Evolutionary conservation across 768 basidiomycete species (phyloP), one percentile per base, ranked within the genome.

Genomic region (Hericium coralloides): DNA sequence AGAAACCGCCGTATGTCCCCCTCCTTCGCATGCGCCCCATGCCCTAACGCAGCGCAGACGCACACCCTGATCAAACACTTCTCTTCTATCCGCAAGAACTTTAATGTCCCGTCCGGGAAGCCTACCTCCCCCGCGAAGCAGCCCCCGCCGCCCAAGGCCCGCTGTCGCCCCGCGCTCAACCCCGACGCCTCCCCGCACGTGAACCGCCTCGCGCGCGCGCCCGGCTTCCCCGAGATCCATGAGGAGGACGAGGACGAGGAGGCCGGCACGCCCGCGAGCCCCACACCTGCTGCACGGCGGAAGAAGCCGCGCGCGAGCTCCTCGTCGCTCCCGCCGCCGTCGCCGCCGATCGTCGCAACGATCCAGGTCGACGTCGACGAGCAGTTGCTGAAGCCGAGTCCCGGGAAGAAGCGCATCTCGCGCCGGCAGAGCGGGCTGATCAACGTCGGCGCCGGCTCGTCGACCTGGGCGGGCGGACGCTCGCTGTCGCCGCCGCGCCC

Each of bases 221-320:
- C 85, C 9, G 84, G 78, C 53, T 67, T 88, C 38, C 85, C 86
- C 0, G 83, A 79, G 15, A 87, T 88, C 54, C 64, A 72, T 31
- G 86, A 88, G 64, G 87, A 87, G 48, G 84, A 86, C 1, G 87
- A 89, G 65, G 76, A 77, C 4, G 69, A 39, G 10, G 70, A 76
- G 6, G 76, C 78, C 26, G 69, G 72, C 1, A 53, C 64, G 18
- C 72, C 73, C 14, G 71, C 73, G 53, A 69, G 70, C 54, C 62
- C 72, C 15, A 70, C 70, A 52, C 74, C 78, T 8, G 66, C 65
- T 6, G 60, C 68, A 14, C 74, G 73, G 14, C 73, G 75, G 62
- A 79, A 75, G 66, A 82, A 80, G 65, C 72, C 79, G 0, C 78
- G 78, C 20, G 63, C 76, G 1, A 41, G 55, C 3, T 54, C 56